Conservation (phyloP, 306 rosid species). For the Glycine soja region DNA sequence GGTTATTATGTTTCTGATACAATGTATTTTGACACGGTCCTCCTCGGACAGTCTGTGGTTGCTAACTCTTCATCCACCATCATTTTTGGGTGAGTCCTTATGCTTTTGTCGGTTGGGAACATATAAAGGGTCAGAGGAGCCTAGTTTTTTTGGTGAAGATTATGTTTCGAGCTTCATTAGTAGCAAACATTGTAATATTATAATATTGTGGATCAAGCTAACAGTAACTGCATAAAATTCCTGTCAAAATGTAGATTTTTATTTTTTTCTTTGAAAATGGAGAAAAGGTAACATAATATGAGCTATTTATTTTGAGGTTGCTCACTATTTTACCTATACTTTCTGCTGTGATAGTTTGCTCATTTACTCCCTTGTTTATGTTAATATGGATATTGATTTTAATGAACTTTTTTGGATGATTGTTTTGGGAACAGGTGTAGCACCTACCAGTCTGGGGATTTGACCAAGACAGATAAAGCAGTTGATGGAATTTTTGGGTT, state of each 20-base stretch:
- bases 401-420: conserved; percentile 44
- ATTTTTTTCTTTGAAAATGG: background rate
- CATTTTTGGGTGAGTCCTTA: conserved; percentile 83
- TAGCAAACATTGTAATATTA: background rate
- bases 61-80: conserved; percentile 73
- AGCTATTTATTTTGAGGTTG: conserved; percentile 2
- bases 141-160: background rate
- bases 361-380: conserved; percentile 1
- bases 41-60: conserved; percentile 64
- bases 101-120: conserved; percentile 36
- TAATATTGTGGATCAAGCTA: conserved; percentile 12
- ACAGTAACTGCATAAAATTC: background rate
- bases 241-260: conserved; percentile 15
- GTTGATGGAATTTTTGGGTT: conserved; percentile 93
- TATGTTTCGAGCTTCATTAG: conserved; percentile 1
- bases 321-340: conserved; percentile 19
- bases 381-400: background rate
- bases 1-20: conserved; percentile 86
- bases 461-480: conserved; percentile 85
- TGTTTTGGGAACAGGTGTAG: conserved; percentile 75
- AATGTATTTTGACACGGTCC: conserved; percentile 75
- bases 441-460: conserved; percentile 82
- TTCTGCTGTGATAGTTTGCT: conserved; percentile 26
- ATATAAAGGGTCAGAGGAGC: conserved; percentile 13
- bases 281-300: conserved; percentile 7